Evolutionary conservation across 176 grass and related monocot species (phyloP), one percentile per base, ranked within the genome.

Genomic region (Chloris gayana): DNA sequence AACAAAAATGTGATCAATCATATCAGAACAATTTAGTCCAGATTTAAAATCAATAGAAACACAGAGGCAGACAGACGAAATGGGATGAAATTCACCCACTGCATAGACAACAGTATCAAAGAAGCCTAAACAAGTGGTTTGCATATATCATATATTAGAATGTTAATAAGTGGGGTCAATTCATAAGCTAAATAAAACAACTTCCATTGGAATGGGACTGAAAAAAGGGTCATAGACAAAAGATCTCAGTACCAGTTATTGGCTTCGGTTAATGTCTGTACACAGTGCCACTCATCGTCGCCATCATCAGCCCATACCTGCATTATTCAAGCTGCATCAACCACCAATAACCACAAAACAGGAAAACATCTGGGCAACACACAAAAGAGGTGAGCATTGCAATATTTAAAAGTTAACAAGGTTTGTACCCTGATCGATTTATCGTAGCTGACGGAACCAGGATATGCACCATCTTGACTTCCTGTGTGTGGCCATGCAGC

Each of bases 401-500:
- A 11, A 49, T 77, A 15, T 57, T 77, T 54, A 10, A 58, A 64
- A 60, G 25, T 29, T 38, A 37, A 37, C 22, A 41, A 82, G 46
- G 61, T 15, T 26, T 25, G 19, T 89, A 95, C 95, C 84, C 88
- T 94, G 71, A 98, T 87, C 8, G 88, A 69, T 70, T 98, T 98
- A 73, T 98, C 95, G 26, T 98, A 98, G 84, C 95, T 89, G 65
- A 98, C 92, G 7, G 95, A 98, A 95, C 95, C 33, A 98, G 72
- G 58, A 95, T 13, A 78, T 94, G 92, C 22, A 94, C 92, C 95
- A 93, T 94, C 87, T 98, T 98, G 14, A 98, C 95, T 74, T 98
- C 95, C 42, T 98, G 95, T 0, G 92, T 85, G 78, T 98, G 95
- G 3, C 92, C 88, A 56, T 94, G 84, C 65, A 94, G 71, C 29